Conservation (phyloP, 352 stramenopile species). For the Pythium vanterpoolii region DNA sequence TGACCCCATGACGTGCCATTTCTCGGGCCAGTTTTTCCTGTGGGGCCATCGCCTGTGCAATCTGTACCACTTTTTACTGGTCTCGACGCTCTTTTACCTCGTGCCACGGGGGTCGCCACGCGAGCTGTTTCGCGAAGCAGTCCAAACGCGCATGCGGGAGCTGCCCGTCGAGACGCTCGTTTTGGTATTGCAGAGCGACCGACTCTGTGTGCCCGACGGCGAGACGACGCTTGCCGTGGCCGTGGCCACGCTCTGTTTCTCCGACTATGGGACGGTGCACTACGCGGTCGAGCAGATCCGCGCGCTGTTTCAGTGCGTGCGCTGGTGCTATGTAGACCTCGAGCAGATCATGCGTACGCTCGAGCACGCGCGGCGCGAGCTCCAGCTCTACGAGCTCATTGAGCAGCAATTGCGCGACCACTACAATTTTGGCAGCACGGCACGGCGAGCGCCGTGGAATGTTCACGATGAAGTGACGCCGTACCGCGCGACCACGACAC, state of each 20-base stretch:
- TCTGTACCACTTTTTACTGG: conserved; percentile 64
- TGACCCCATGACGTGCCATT: conserved; percentile 25
- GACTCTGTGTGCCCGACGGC: conserved; percentile 47
- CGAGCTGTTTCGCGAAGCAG: conserved; percentile 3
- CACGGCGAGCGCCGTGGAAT: conserved; percentile 21
- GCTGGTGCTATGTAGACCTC: conserved; percentile 60
- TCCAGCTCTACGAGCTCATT: conserved; percentile 62
- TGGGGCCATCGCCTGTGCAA: conserved; percentile 66
- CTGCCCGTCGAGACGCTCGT: conserved; percentile 62
- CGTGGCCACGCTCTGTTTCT: conserved; percentile 38
- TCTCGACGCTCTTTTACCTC: conserved; percentile 62
- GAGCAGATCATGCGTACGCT: conserved; percentile 56
- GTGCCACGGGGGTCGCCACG: conserved; percentile 22
- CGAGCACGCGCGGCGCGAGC: conserved; percentile 33
- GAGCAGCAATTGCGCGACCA: conserved; percentile 22
- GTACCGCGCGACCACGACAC: conserved; percentile 30
- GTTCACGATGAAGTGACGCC: conserved; percentile 10
- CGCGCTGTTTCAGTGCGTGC: conserved; percentile 53
- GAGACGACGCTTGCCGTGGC: conserved; percentile 46
- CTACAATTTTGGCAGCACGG: not conserved
- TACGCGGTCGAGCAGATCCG: conserved; percentile 39
- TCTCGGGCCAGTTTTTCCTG: conserved; percentile 36
- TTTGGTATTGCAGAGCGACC: conserved; percentile 56
- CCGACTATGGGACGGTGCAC: conserved; percentile 7
- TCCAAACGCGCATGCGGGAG: conserved; percentile 13